Conservation (phyloP, 768 basidiomycete genomes). For the Tricholoma sp. region DNA sequence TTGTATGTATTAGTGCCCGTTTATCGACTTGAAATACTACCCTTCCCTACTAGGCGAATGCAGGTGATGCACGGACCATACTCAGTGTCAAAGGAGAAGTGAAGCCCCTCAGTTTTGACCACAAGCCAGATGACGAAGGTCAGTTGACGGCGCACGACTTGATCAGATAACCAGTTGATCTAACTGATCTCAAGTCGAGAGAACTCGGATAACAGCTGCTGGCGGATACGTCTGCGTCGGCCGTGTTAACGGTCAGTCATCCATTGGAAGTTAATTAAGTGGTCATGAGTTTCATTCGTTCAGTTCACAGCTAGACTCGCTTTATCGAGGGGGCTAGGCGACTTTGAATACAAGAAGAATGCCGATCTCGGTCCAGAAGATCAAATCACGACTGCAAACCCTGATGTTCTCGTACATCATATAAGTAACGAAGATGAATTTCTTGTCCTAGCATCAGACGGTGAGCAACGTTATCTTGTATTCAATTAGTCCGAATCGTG, state of each 20-base stretch:
- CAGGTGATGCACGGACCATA: slow-evolving; percentile 95
- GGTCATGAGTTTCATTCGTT: neutral
- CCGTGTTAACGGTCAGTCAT: slow-evolving; percentile 80
- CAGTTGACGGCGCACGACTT: slow-evolving; percentile 19
- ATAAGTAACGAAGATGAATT: slow-evolving; percentile 92
- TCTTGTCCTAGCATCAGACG: slow-evolving; percentile 96
- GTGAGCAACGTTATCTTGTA: slow-evolving; percentile 37
- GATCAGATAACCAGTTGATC: neutral
- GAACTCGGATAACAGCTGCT: slow-evolving; percentile 77
- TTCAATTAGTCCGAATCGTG: neutral
- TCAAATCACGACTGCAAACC: slow-evolving; percentile 93
- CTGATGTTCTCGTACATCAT: slow-evolving; percentile 82
- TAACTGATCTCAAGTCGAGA: slow-evolving; percentile 55
- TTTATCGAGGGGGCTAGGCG: slow-evolving; percentile 89
- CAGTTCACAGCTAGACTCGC: slow-evolving; percentile 82
- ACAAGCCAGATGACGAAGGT: slow-evolving; percentile 91
- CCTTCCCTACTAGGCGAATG: slow-evolving; percentile 70
- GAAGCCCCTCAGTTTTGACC: slow-evolving; percentile 88
- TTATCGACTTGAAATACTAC: slow-evolving; percentile 5
- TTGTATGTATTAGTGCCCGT: slow-evolving; percentile 52
- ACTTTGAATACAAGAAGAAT: slow-evolving; percentile 99
- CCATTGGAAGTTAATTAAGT: neutral
- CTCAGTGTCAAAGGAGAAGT: slow-evolving; percentile 81
- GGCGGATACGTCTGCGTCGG: slow-evolving; percentile 97
- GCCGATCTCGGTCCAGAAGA: slow-evolving; percentile 71